phyloP scores from a whole-genome alignment of 441 rosid genomes.

The Adansonia rubrostipa region DNA sequence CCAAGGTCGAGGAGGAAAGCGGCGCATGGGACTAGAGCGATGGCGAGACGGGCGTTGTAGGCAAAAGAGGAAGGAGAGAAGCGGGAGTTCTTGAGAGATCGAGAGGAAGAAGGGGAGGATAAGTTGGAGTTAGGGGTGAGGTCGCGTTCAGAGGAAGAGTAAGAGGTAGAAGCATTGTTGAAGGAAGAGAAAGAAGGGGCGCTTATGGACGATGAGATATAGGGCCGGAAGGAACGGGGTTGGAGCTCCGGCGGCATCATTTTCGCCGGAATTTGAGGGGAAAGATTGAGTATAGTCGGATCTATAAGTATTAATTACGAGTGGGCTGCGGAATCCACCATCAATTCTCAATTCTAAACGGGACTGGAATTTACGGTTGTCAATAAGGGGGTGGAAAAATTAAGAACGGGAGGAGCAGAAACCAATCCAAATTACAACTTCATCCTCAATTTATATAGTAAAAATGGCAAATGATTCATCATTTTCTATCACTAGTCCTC shows the following conservation, averaged over 20 bases:
- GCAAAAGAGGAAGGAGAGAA: slow-evolving; percentile 79
- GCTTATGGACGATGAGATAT: slow-evolving; percentile 63
- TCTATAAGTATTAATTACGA: background rate
- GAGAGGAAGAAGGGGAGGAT: slow-evolving; percentile 42
- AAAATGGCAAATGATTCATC: too few species aligned
- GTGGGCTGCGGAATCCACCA: background rate
- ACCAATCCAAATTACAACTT: too few species aligned
- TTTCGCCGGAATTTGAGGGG: slow-evolving; percentile 30
- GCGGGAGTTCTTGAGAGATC: slow-evolving; percentile 67
- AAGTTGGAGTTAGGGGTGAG: slow-evolving; percentile 44
- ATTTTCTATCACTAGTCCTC: too few species aligned
- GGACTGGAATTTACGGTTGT: too few species aligned
- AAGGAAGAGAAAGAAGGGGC: slow-evolving; percentile 57
- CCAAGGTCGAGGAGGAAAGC: slow-evolving; percentile 93
- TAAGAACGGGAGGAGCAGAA: too few species aligned
- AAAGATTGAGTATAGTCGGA: background rate
- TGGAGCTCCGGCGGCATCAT: slow-evolving; percentile 97
- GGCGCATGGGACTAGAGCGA: slow-evolving; percentile 83
- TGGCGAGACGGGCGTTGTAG: slow-evolving; percentile 74
- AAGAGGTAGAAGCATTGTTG: slow-evolving; percentile 40
- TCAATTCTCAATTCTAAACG: too few species aligned
- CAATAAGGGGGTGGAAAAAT: too few species aligned
- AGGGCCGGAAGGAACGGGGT: slow-evolving; percentile 80
- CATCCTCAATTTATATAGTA: too few species aligned
- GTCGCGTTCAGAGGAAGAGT: slow-evolving; percentile 34